phyloP scores from a whole-genome alignment of 306 rosid species.

The Begonia peltatifolia region DNA sequence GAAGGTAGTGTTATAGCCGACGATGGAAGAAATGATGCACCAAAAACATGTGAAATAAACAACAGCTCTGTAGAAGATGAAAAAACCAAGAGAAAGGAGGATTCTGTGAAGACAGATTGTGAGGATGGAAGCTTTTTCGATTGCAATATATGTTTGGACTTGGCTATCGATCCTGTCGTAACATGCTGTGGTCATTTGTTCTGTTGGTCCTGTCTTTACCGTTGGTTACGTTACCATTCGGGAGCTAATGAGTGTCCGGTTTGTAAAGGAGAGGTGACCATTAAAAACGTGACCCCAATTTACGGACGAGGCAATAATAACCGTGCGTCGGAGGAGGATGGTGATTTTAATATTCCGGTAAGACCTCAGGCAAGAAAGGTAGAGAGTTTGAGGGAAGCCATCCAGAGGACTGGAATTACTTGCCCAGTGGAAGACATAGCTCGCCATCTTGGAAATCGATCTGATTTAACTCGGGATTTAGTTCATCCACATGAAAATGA shows the following conservation, averaged over 20 bases:
- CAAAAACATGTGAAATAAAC: constrained; percentile 58
- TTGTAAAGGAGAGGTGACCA: constrained; percentile 86
- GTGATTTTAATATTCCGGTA: constrained; percentile 50
- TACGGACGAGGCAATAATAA: constrained; percentile 63
- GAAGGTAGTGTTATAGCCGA: constrained; percentile 85
- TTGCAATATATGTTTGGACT: constrained; percentile 89
- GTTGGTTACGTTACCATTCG: constrained; percentile 75
- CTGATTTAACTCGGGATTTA: constrained; percentile 46
- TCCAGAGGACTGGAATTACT: constrained; percentile 47
- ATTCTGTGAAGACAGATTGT: constrained; percentile 44
- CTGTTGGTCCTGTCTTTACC: constrained; percentile 87
- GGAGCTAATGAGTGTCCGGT: constrained; percentile 92
- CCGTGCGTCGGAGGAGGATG: constrained; percentile 45
- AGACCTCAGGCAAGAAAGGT: constrained; percentile 82
- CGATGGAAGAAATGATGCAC: constrained; percentile 35
- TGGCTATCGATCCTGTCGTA: constrained; percentile 82
- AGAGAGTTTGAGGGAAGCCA: constrained; percentile 81
- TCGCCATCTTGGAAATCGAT: constrained; percentile 69
- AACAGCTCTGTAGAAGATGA: constrained; percentile 45
- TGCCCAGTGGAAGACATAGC: constrained; percentile 81
- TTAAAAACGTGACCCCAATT: constrained; percentile 66
- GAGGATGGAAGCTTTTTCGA: constrained; percentile 78
- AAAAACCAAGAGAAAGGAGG: constrained; percentile 41
- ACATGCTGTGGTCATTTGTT: constrained; percentile 96
- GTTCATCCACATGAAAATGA: constrained; percentile 40